A percentile compares a stretch with the other conserved stretches of the same genome.
Conservation (phyloP, 768 basidiomycete species). For the Russula lepida region DNA sequence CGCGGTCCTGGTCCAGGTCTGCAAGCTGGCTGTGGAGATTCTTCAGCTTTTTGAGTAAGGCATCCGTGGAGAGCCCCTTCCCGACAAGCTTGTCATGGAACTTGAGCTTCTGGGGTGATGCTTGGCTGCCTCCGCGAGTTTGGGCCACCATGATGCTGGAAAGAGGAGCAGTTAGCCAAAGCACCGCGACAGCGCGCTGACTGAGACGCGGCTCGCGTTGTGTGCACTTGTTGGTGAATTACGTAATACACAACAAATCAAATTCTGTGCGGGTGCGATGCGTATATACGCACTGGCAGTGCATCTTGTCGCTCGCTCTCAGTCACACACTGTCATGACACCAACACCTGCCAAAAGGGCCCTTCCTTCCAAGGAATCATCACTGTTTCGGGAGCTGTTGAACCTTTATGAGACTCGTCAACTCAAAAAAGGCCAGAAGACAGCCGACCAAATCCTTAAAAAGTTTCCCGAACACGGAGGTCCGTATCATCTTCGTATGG, state of each 20-base stretch:
- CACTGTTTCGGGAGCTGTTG: constrained; percentile 80
- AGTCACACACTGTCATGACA: constrained; percentile 13
- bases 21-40: constrained; percentile 68
- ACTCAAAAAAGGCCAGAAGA: constrained; percentile 83
- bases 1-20: constrained; percentile 77
- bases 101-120: constrained; percentile 50
- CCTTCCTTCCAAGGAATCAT: constrained; percentile 75
- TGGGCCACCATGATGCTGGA: constrained; percentile 55
- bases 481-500: constrained; percentile 26
- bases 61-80: constrained; percentile 72
- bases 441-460: constrained; percentile 89
- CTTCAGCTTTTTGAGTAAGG: constrained; percentile 80
- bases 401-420: constrained; percentile 83
- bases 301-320: background rate
- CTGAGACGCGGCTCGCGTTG: constrained; percentile 20
- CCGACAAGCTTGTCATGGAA: constrained; percentile 80
- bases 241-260: background rate
- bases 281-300: background rate
- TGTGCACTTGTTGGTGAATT: constrained; percentile 9
- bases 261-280: background rate
- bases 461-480: constrained; percentile 96
- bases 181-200: constrained; percentile 1
- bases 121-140: constrained; percentile 50
- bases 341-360: constrained; percentile 37
- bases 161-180: background rate